A percentile compares a stretch with the other conserved stretches of the same genome.
Evolutionary conservation across 345 rosid species (phyloP).

Genomic region (Murraya paniculata): DNA sequence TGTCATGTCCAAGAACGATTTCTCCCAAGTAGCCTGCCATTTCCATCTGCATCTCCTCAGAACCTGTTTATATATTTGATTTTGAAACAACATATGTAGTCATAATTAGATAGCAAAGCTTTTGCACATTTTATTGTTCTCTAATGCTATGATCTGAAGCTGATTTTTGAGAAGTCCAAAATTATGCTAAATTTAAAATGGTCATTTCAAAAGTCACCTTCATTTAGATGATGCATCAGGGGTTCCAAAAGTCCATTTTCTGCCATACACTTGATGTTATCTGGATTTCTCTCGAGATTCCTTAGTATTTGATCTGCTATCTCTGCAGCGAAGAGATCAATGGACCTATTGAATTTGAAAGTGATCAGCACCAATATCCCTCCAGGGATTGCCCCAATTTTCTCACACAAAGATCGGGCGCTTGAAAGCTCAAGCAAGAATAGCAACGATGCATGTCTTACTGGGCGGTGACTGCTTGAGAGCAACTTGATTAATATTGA

Average conservation of each 20-base stretch:
- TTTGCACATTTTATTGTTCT: not conserved
- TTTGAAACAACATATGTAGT: not conserved
- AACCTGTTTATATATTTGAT: slow-evolving; percentile 39
- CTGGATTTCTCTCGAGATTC: slow-evolving; percentile 56
- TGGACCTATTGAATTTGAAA: slow-evolving; percentile 42
- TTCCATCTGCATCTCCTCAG: slow-evolving; percentile 58
- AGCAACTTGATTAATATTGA: slow-evolving; percentile 50
- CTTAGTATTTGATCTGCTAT: slow-evolving; percentile 57
- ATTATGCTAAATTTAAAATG: not conserved
- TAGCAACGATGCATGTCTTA: slow-evolving; percentile 50
- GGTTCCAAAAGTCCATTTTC: slow-evolving; percentile 85
- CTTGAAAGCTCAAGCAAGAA: slow-evolving; percentile 72
- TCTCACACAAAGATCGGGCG: slow-evolving; percentile 42
- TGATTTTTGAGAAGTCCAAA: not conserved
- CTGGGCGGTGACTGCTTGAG: slow-evolving; percentile 60
- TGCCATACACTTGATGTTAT: slow-evolving; percentile 80
- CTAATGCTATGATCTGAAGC: not conserved
- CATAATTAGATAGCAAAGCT: not conserved
- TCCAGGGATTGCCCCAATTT: slow-evolving; percentile 60
- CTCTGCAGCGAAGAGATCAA: slow-evolving; percentile 52
- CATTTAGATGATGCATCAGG: slow-evolving; percentile 60
- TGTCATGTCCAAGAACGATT: slow-evolving; percentile 57
- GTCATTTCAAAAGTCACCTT: slow-evolving; percentile 44
- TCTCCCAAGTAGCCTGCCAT: slow-evolving; percentile 76
- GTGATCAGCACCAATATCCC: slow-evolving; percentile 77